These are phyloP conservation scores for Saccharomyces paradoxus DNA, from an alignment of 805 yeast species.

Conservation along the genomic window DNA sequence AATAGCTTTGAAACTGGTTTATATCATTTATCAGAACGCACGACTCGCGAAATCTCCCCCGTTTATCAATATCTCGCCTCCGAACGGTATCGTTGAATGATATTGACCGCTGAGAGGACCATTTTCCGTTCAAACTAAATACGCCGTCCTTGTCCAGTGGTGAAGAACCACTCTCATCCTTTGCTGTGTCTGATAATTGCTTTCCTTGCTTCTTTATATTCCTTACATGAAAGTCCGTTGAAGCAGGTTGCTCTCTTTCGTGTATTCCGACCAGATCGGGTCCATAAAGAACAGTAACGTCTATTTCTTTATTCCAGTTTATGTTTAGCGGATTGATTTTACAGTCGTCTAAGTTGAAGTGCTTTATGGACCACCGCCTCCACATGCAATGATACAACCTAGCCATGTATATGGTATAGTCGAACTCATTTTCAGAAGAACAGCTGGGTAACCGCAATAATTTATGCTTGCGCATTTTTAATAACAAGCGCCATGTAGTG, in stretches of 20 bases:
- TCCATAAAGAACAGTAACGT: constrained; percentile 93
- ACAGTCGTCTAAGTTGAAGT: constrained; percentile 41
- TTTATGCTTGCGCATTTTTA: constrained; percentile 19
- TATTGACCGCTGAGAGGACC: not conserved
- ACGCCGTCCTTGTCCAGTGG: not conserved
- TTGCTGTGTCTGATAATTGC: not conserved
- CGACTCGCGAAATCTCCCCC: constrained; percentile 17
- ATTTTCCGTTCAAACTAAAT: not conserved
- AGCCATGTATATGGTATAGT: constrained; percentile 26
- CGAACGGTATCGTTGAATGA: constrained; percentile 18
- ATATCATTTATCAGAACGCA: constrained; percentile 19
- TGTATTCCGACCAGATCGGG: constrained; percentile 37
- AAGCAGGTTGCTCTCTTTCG: not conserved
- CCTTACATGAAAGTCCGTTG: not conserved
- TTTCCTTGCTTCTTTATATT: not conserved
- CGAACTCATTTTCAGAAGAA: constrained; percentile 28
- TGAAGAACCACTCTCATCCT: not conserved
- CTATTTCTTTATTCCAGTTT: constrained; percentile 92
- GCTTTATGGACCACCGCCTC: constrained; percentile 93
- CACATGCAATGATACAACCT: constrained; percentile 79
- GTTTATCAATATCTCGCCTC: constrained; percentile 21
- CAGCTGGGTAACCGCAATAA: constrained; percentile 28
- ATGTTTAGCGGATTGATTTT: constrained; percentile 78
- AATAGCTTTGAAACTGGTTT: not conserved
- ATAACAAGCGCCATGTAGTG: constrained; percentile 14